A percentile compares a stretch with the other conserved stretches of the same genome.
Conservation (phyloP, 73 alveolate species). For the Durusdinium trenchii region DNA sequence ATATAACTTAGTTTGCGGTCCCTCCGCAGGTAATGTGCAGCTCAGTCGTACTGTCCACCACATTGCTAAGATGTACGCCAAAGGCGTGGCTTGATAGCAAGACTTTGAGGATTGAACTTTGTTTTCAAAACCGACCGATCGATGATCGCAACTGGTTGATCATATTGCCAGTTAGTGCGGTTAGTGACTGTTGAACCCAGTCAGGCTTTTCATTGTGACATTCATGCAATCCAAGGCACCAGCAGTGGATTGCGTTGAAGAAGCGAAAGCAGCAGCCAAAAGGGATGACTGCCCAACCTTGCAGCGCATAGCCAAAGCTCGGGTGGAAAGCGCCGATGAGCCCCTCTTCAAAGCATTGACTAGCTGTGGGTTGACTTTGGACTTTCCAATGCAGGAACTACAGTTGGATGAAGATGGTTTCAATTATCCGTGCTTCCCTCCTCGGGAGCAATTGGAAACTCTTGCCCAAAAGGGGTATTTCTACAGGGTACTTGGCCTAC, state of each 20-base stretch:
- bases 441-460: neutral
- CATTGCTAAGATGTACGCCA: constrained; percentile 32
- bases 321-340: neutral
- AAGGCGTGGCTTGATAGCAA: neutral
- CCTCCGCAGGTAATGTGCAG: too few species aligned
- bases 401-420: neutral
- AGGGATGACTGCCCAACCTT: neutral
- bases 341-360: constrained; percentile 11
- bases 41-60: constrained; percentile 17
- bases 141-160: too few species aligned
- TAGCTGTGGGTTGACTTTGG: constrained; percentile 13
- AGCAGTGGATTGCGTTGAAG: constrained; percentile 46
- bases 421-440: constrained; percentile 28
- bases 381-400: neutral
- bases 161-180: too few species aligned
- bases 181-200: neutral
- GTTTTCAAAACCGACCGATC: too few species aligned
- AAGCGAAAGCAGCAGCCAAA: constrained; percentile 18
- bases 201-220: neutral
- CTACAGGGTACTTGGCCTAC: constrained; percentile 20
- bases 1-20: too few species aligned
- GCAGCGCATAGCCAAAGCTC: neutral
- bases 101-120: too few species aligned
- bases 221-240: neutral
- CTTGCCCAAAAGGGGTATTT: neutral